Conservation (phyloP, 140 eudicot genomes). For the Erigeron philadelphicus region DNA sequence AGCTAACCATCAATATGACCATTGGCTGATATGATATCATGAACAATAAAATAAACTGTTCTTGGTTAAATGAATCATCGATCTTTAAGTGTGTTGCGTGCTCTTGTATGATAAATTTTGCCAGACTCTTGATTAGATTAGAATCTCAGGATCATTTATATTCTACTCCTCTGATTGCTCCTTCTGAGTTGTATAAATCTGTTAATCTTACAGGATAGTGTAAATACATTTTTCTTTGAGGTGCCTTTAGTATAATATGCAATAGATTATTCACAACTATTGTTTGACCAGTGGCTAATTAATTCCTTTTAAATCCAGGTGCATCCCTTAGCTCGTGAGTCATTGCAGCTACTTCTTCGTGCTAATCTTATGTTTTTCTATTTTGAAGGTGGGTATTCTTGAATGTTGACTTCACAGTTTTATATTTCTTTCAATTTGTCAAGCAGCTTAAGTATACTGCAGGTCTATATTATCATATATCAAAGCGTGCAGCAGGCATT, state of each 20-base stretch:
- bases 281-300: background rate
- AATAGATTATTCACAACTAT: slow-evolving; percentile 1
- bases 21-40: too few relatives aligned
- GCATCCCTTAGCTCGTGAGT: slow-evolving; percentile 82
- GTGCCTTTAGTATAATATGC: background rate
- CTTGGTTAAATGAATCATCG: too few relatives aligned
- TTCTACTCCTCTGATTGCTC: too few relatives aligned
- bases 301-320: slow-evolving; percentile 37
- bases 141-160: too few relatives aligned
- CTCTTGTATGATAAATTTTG: too few relatives aligned
- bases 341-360: slow-evolving; percentile 77
- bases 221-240: background rate
- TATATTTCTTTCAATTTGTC: background rate
- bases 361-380: slow-evolving; percentile 95
- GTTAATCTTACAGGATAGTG: background rate
- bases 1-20: too few relatives aligned
- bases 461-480: slow-evolving; percentile 92
- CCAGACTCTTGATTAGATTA: too few relatives aligned
- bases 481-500: slow-evolving; percentile 97
- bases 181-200: background rate
- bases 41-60: too few relatives aligned
- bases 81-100: too few relatives aligned
- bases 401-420: slow-evolving; percentile 6
- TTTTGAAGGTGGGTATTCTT: slow-evolving; percentile 68
- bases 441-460: slow-evolving; percentile 21